phyloP scores from a whole-genome alignment of 139 green algal species.

The Tetradesmus lagerheimii region DNA sequence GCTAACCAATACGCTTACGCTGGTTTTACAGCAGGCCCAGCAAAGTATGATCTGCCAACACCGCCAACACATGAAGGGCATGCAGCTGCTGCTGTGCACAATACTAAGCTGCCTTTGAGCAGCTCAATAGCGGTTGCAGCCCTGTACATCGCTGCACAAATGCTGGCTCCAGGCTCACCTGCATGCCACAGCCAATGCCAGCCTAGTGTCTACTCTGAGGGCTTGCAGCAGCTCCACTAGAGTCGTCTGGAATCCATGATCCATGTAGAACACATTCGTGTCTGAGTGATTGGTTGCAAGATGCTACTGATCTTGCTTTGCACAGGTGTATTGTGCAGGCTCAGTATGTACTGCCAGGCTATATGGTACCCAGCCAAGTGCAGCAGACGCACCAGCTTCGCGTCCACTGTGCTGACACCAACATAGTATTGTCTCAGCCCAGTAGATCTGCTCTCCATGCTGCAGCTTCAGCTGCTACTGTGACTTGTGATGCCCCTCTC shows the following conservation, averaged over 20 bases:
- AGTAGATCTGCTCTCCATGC: conserved; percentile 1
- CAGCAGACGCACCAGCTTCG: conserved; percentile 47
- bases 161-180: conserved; percentile 8
- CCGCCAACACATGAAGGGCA: too few relatives aligned
- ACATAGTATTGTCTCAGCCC: conserved; percentile 53
- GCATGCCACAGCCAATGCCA: conserved; percentile 52
- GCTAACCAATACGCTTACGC: too few relatives aligned
- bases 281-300: background rate
- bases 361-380: too few relatives aligned
- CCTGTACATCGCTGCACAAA: background rate
- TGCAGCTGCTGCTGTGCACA: too few relatives aligned
- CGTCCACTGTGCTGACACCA: conserved; percentile 51
- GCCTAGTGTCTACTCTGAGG: conserved; percentile 11
- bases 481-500: background rate
- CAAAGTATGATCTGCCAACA: too few relatives aligned
- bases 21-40: too few relatives aligned
- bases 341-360: background rate
- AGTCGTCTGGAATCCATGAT: conserved; percentile 25
- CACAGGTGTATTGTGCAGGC: background rate
- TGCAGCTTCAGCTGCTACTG: background rate
- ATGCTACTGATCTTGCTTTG: background rate
- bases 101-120: background rate
- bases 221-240: conserved; percentile 59
- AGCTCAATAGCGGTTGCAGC: background rate
- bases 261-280: too few relatives aligned